A percentile compares a stretch with the other conserved stretches of the same genome.
phyloP scores from a whole-genome alignment of 1,284 basidiomycete species.

The Xerocomus minutiporus region DNA sequence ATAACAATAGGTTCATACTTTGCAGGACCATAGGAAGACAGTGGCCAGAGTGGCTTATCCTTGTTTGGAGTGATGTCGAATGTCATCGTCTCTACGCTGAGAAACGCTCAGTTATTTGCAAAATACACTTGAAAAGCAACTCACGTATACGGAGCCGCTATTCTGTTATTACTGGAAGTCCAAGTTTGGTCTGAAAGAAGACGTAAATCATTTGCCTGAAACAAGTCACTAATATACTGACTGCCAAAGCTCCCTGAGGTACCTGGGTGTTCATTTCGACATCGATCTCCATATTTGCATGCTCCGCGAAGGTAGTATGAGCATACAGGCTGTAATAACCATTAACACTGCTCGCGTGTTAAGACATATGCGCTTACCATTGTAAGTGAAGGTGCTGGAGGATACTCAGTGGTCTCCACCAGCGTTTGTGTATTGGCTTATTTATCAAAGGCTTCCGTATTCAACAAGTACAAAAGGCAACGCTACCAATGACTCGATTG shows the following conservation, averaged over 20 bases:
- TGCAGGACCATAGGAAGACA: constrained; percentile 76
- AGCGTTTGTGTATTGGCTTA: background rate
- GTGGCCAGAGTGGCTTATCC: constrained; percentile 78
- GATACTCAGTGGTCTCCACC: too few species aligned
- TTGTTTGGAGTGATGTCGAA: constrained; percentile 54
- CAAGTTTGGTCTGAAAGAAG: constrained; percentile 40
- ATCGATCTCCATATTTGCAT: constrained; percentile 65
- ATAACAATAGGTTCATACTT: constrained; percentile 75
- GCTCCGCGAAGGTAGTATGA: constrained; percentile 61
- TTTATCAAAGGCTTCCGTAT: background rate
- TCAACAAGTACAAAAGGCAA: background rate
- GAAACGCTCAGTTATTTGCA: constrained; percentile 8
- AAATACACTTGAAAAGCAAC: constrained; percentile 17
- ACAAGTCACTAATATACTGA: constrained; percentile 21
- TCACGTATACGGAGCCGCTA: constrained; percentile 41
- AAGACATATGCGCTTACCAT: constrained; percentile 18
- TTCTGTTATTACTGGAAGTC: constrained; percentile 29
- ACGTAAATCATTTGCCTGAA: constrained; percentile 13
- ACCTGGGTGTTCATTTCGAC: constrained; percentile 64
- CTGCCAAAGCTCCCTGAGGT: constrained; percentile 37
- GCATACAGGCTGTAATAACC: constrained; percentile 40
- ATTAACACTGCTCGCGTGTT: constrained; percentile 4
- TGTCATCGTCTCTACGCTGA: constrained; percentile 55
- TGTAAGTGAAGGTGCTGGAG: background rate
- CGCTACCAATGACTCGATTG: too few species aligned